Percentiles rank a stretch among this genome's conserved stretches.
Conservation (phyloP, 495 filamentous ascomycete species). For the Cryomyces minteri region DNA sequence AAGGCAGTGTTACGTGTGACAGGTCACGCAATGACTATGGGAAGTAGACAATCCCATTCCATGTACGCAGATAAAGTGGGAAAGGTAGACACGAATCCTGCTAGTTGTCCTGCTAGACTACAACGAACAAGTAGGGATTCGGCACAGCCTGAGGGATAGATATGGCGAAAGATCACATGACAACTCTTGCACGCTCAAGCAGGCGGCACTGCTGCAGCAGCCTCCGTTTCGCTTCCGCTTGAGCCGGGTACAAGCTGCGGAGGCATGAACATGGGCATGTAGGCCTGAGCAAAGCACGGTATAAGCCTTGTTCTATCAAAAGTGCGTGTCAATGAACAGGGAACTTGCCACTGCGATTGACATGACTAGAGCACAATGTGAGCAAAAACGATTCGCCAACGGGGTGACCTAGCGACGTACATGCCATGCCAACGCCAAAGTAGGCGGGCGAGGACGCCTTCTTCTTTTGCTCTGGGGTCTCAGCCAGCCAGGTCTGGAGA, state of each 20-base stretch:
- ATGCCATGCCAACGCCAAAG: slow-evolving; percentile 69
- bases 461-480: slow-evolving; percentile 57
- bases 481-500: slow-evolving; percentile 70
- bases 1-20: too few relatives aligned
- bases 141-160: too few relatives aligned
- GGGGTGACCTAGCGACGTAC: slow-evolving; percentile 30
- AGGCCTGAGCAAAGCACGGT: slow-evolving; percentile 31
- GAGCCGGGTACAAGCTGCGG: slow-evolving; percentile 20
- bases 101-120: too few relatives aligned
- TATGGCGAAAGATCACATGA: too few relatives aligned
- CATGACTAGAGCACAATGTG: slow-evolving; percentile 39
- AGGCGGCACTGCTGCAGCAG: slow-evolving; percentile 23
- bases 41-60: too few relatives aligned
- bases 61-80: too few relatives aligned
- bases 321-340: not conserved
- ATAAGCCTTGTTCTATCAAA: not conserved
- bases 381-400: slow-evolving; percentile 7
- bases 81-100: too few relatives aligned
- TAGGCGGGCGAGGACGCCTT: slow-evolving; percentile 55
- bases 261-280: slow-evolving; percentile 72
- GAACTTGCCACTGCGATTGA: slow-evolving; percentile 48
- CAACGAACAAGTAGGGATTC: too few relatives aligned
- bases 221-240: slow-evolving; percentile 5
- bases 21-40: too few relatives aligned
- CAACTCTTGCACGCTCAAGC: not conserved